Evolutionary conservation across 1,284 basidiomycete species (phyloP).

Genomic region (Schizopora paradoxa): DNA sequence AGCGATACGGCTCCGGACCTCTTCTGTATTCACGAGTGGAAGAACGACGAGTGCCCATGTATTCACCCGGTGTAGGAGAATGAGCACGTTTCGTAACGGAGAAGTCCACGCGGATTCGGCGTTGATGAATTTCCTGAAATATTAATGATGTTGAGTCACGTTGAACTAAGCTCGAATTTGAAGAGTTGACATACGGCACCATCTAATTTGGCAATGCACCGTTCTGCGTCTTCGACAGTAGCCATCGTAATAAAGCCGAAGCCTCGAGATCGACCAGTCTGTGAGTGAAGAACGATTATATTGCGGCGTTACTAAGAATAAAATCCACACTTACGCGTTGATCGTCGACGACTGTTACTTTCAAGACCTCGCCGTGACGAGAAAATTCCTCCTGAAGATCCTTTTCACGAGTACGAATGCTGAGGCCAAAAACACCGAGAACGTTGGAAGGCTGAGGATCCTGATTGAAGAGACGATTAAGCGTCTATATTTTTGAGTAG

Average conservation of each 20-base stretch:
- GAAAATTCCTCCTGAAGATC: slow-evolving; percentile 94
- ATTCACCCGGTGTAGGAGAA: slow-evolving; percentile 94
- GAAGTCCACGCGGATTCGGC: slow-evolving; percentile 94
- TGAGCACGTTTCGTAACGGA: slow-evolving; percentile 93
- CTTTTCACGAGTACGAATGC: slow-evolving; percentile 89
- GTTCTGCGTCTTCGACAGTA: slow-evolving; percentile 77
- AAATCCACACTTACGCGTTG: slow-evolving; percentile 67
- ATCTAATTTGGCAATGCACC: slow-evolving; percentile 89
- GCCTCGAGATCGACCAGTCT: slow-evolving; percentile 94
- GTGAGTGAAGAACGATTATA: slow-evolving; percentile 21
- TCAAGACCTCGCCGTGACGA: slow-evolving; percentile 86
- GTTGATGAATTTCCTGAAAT: slow-evolving; percentile 83
- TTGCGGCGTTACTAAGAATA: slow-evolving; percentile 14
- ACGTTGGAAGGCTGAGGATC: slow-evolving; percentile 84
- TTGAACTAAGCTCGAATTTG: slow-evolving; percentile 1
- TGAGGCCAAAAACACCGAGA: slow-evolving; percentile 93
- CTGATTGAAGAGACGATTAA: slow-evolving; percentile 48
- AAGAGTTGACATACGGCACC: slow-evolving; percentile 63
- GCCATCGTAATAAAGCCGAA: slow-evolving; percentile 98
- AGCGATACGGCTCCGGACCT: slow-evolving; percentile 31
- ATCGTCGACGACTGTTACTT: slow-evolving; percentile 98
- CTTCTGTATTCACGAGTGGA: slow-evolving; percentile 49
- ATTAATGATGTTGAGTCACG: background rate
- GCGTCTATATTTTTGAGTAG: too few species aligned
- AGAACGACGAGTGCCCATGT: slow-evolving; percentile 86